A percentile compares a stretch with the other conserved stretches of the same genome.
phyloP scores from a whole-genome alignment of 2,329 filamentous ascomycete species.

The Leptographium procerum region DNA sequence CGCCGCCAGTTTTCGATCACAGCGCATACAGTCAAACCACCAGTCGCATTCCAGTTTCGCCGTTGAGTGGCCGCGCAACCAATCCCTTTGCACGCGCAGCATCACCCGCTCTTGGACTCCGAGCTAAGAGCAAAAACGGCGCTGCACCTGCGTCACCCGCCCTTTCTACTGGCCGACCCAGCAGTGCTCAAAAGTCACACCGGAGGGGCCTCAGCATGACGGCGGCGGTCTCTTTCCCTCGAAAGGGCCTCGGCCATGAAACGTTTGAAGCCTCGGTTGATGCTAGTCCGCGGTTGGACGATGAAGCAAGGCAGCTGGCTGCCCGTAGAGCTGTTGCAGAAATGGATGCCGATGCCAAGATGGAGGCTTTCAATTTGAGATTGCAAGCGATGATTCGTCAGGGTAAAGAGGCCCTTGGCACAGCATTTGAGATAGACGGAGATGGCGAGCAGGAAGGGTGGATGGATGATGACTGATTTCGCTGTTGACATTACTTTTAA shows the following conservation, averaged over 20 bases:
- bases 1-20: constrained; percentile 1
- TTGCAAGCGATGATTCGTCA: constrained; percentile 81
- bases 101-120: constrained; percentile 1
- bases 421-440: constrained; percentile 51
- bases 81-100: constrained; percentile 9
- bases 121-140: constrained; percentile 3
- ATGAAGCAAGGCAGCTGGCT: constrained; percentile 63
- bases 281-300: constrained; percentile 40
- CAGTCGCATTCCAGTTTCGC: constrained; percentile 32
- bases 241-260: background rate
- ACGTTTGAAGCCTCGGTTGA: constrained; percentile 12
- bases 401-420: constrained; percentile 75
- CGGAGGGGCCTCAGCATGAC: constrained; percentile 34
- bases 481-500: background rate
- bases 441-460: constrained; percentile 19
- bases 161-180: constrained; percentile 8
- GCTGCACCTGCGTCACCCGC: constrained; percentile 15
- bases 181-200: constrained; percentile 26
- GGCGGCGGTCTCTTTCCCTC: constrained; percentile 26
- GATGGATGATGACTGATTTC: constrained; percentile 10
- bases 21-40: constrained; percentile 11
- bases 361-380: constrained; percentile 68
- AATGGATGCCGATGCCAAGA: constrained; percentile 64
- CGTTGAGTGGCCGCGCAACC: background rate
- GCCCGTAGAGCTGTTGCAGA: constrained; percentile 64